Conservation (phyloP, 768 basidiomycete species). For the Dioszegia hungarica region DNA sequence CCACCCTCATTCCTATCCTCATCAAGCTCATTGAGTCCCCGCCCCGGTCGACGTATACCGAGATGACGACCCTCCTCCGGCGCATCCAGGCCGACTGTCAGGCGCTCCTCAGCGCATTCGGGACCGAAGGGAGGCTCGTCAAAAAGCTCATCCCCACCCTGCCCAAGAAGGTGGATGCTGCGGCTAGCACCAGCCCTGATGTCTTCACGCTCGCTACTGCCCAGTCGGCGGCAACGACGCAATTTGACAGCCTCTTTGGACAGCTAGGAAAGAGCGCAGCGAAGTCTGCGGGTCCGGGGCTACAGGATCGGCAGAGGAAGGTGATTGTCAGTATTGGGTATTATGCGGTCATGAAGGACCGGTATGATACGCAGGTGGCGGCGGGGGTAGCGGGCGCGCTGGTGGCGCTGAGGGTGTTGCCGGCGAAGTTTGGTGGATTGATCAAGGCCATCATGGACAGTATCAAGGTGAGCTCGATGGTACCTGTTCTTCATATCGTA, state of each 20-base stretch:
- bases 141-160: conserved; percentile 72
- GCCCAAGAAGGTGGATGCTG: conserved; percentile 70
- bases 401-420: conserved; percentile 76
- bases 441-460: conserved; percentile 97
- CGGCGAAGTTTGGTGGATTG: conserved; percentile 90
- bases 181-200: conserved; percentile 59
- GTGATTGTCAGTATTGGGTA: conserved; percentile 68
- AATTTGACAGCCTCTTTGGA: conserved; percentile 70
- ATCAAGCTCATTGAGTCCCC: conserved; percentile 68
- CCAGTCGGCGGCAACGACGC: conserved; percentile 61
- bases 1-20: conserved; percentile 64
- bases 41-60: conserved; percentile 77
- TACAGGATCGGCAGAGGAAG: conserved; percentile 70
- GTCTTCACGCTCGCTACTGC: conserved; percentile 78
- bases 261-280: conserved; percentile 65
- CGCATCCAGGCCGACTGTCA: conserved; percentile 76
- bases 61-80: conserved; percentile 75
- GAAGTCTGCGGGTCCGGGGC: conserved; percentile 67
- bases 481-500: conserved; percentile 34
- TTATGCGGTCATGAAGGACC: conserved; percentile 73
- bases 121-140: conserved; percentile 79
- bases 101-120: conserved; percentile 74
- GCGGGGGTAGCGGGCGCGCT: conserved; percentile 88
- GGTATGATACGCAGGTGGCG: conserved; percentile 79
- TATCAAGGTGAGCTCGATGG: conserved; percentile 67